Evolutionary conservation across 106 monocot genomes (phyloP), one percentile per base, ranked within the genome.

Genomic region (Hemerocallis citrina): DNA sequence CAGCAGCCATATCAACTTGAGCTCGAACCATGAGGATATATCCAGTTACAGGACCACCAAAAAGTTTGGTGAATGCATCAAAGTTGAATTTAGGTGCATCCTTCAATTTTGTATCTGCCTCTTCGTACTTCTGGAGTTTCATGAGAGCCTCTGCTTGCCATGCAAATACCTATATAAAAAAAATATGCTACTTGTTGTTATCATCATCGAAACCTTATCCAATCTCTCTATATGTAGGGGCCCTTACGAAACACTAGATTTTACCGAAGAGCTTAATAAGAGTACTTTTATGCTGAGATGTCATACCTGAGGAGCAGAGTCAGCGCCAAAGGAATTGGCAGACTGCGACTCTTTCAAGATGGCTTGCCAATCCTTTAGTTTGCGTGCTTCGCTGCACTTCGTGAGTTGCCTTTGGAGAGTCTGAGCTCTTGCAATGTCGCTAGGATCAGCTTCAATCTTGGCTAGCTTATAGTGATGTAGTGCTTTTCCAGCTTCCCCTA

Each of bases 91-190:
- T 70, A 2, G 85, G 82, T 10, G 77, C 71, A 21, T 24, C 57
- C 5, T 19, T 63, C 4, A 77, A 38, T 29, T 74, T 72, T 13
- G 62, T 48, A 23, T 79, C 82, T 0, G 93, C 93, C 31, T 89
- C 93, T 7, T 89, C 77, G 21, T 93, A 85, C 54, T 65, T 85
- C 10, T 62, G 68, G 33, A 89, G 85, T 52, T 70, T 89, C 17
- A 93, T 40, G 5, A 89, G 77, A 2, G 93, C 85, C 67, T 93
- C 93, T 47, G 80, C 82, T 77, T 85, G 71, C 39, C 58, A 60
- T n/a, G 89, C 82, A 60, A 79, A 72, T 0, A 85, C 85, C 88
- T 92, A 22, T 22, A 19, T 50, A 16, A 59, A 39, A 59, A 15
- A 37, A 59, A 34, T 3, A 60, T 22, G 7, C 7, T 41, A 41